Evolutionary conservation across 2,329 filamentous ascomycete genomes (phyloP).

Genomic region (Fusarium armeniacum): DNA sequence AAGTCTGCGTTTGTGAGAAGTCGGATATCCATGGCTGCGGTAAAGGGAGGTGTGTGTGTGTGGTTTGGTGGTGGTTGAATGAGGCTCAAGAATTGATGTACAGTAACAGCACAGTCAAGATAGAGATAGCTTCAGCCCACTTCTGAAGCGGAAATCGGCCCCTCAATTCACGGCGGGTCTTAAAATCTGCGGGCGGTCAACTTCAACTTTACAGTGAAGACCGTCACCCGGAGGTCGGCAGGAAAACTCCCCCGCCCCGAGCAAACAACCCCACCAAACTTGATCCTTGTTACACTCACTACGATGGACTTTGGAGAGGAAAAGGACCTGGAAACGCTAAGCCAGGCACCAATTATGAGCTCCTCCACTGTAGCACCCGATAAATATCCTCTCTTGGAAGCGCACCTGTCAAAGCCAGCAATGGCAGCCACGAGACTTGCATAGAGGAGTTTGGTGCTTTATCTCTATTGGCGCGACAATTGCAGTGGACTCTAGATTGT

Average conservation of each 20-base stretch:
- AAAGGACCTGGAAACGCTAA: conserved; percentile 13
- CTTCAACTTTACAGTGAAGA: not conserved
- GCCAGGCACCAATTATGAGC: conserved; percentile 24
- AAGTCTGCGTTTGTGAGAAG: conserved; percentile 86
- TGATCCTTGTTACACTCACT: conserved; percentile 1
- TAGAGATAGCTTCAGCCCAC: conserved; percentile 37
- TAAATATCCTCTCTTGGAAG: conserved; percentile 33
- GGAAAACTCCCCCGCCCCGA: conserved; percentile 25
- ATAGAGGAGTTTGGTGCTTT: conserved; percentile 19
- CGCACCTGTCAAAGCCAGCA: conserved; percentile 48
- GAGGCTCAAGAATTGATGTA: conserved; percentile 28
- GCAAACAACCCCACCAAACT: conserved; percentile 12
- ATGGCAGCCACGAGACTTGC: conserved; percentile 37
- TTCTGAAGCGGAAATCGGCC: conserved; percentile 31
- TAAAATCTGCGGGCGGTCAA: conserved; percentile 28
- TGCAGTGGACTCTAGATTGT: conserved; percentile 17
- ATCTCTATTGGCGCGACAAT: conserved; percentile 47
- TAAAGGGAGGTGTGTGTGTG: not conserved
- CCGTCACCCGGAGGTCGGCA: conserved; percentile 25
- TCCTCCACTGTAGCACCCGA: conserved; percentile 32
- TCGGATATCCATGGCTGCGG: conserved; percentile 85
- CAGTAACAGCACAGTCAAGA: conserved; percentile 5
- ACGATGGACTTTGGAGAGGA: conserved; percentile 8
- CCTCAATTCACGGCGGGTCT: conserved; percentile 30
- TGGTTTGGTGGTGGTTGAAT: not conserved